Base-by-base conservation (phyloP, 805 yeast genomes). In the Suhomyces canberraensis region DNA sequence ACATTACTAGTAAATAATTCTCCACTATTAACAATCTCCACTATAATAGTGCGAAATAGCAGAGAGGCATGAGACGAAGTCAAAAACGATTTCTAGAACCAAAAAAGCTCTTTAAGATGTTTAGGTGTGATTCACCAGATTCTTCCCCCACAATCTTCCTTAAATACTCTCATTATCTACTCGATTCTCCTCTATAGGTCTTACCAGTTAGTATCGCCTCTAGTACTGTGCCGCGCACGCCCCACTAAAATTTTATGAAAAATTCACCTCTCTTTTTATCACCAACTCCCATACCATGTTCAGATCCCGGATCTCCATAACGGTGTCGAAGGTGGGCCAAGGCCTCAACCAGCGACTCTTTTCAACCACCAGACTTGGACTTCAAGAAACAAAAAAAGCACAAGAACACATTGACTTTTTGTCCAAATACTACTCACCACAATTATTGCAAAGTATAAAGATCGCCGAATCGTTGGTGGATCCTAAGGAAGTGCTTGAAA, bases 381-480 rank as follows among this genome's bases (percentile, higher is more conserved):
- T 38, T 15, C 36, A 33, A 18, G 29, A 24, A 29, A 36, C 33
- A 17, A 31, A 38, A 16, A 57, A 54, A 38, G 56, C 50, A 13
- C 44, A 52, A 11, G 43, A 65, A 40, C 88, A 82, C 58, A 49
- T 78, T 45, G 73, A 76, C 30, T 71, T 68, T 45, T 70, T 90
- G 47, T 60, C 77, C 31, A 79, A 88, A 54, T 91, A 81, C 67
- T 91, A 91, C 60, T 78, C 91, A 7, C 86, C 89, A 21, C 84
- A 81, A 40, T 71, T 90, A 34, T 75, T 91, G 44, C 85, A 87
- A 54, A 78, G 95, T 36, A 87, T 93, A 47, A 70, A 84, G 48
- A 72, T 83, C 30, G 86, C 97, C 0, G 96, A 91, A 64, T 69
- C 83, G 4, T 71, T 76, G 14, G 79, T 89, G 35, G 69, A 78